These are phyloP conservation scores for Triangularia setosa DNA, from an alignment of 2,329 filamentous ascomycete genomes.

Conservation along the genomic window DNA sequence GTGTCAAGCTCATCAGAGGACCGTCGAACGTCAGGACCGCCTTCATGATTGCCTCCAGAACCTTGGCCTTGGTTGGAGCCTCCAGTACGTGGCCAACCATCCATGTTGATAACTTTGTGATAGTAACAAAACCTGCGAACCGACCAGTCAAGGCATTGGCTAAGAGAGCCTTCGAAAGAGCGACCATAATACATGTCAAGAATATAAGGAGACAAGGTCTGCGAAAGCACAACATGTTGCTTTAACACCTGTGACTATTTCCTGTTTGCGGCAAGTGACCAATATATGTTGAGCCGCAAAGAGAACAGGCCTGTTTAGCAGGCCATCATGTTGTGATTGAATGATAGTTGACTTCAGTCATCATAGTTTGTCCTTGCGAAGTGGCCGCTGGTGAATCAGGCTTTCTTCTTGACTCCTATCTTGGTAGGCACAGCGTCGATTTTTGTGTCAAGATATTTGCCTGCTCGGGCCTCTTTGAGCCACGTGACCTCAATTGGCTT, in stretches of 20 bases:
- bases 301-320: neutral
- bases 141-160: neutral
- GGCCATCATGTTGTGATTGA: neutral
- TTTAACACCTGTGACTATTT: neutral
- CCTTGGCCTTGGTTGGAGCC: neutral
- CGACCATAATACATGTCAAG: neutral
- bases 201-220: neutral
- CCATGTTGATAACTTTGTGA: neutral
- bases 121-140: neutral
- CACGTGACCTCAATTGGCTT: slow-evolving; percentile 51
- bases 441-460: slow-evolving; percentile 43
- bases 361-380: neutral
- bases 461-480: slow-evolving; percentile 44
- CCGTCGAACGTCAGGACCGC: neutral
- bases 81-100: neutral
- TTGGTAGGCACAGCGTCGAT: slow-evolving; percentile 43
- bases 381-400: neutral
- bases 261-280: neutral
- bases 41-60: neutral
- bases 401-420: slow-evolving; percentile 36
- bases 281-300: neutral
- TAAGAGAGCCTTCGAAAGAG: too few species aligned
- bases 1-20: neutral
- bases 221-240: neutral
- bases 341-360: too few species aligned